Base-by-base conservation (phyloP, 768 basidiomycete genomes). In the Roridomyces roridus region DNA sequence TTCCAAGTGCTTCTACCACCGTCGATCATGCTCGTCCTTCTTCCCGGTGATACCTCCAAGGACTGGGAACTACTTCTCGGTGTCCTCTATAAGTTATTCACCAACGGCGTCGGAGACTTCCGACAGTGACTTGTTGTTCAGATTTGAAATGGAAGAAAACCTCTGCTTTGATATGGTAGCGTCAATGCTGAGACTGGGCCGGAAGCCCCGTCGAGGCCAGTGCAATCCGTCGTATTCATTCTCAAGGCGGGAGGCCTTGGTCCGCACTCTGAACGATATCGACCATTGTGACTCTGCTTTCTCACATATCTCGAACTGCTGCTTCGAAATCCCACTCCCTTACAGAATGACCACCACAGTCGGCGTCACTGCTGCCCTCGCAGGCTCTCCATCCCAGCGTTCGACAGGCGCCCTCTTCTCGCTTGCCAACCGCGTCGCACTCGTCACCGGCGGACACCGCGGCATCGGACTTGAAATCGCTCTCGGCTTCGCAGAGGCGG, bases 401-500 rank as follows among this genome's bases (percentile, higher is more conserved):
- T 85, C 81, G 67, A 79, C 87, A 28, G 80, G 83, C 66, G 80
- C 80, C 45, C 84, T 86, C 58, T 87, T 85, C 70, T 78, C 80
- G 2, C 76, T 88, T 29, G 74, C 69, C 11, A 81, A 83, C 57
- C 79, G 84, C 2, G 85, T 87, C 11, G 84, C 76, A 7, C 74
- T 88, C 42, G 83, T 88, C 25, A 83, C 87, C 0, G 87, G 87
- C 8, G 86, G 80, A 0, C 85, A 86, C 60, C 73, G 86, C 24
- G 87, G 91, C 0, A 80, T 93, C 14, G 92, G 92, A 4, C 82
- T 94, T 20, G 91, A 93, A 73, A 86, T 89, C 85, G 89, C 89
- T 24, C 72, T 92, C 54, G 84, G 85, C 3, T 71, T 92, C 31
- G 81, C 82, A 25, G 86, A 87, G 68, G 80, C 77, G 12, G 85